phyloP scores from a whole-genome alignment of 257 asterid genomes.

The Solanum sitiens region DNA sequence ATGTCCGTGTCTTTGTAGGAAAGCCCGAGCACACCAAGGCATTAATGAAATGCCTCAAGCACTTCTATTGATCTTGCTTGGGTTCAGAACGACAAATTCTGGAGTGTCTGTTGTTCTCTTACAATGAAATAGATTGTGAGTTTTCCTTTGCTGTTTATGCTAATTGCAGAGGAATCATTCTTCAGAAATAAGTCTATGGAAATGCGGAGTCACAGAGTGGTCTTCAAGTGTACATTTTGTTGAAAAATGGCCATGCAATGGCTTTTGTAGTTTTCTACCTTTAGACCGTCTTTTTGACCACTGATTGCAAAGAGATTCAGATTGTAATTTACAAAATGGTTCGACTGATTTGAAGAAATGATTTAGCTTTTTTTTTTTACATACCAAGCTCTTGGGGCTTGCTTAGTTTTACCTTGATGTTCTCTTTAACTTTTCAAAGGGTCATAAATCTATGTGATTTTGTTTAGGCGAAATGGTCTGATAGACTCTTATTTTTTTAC shows the following conservation, averaged over 20 bases:
- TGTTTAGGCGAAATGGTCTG: too few species aligned
- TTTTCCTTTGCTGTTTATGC: background rate
- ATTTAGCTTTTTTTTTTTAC: too few species aligned
- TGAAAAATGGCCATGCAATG: background rate
- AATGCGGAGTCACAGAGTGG: background rate
- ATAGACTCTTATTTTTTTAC: too few species aligned
- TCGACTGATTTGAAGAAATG: too few species aligned
- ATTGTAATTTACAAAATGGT: too few species aligned
- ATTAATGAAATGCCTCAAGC: conserved; percentile 50
- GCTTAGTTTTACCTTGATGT: too few species aligned
- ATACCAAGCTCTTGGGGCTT: too few species aligned
- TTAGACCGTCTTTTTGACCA: too few species aligned
- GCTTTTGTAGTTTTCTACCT: too few species aligned
- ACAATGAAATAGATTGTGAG: background rate
- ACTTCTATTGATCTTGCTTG: conserved; percentile 20
- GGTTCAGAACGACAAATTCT: background rate
- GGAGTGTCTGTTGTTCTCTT: background rate
- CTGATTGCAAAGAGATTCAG: too few species aligned
- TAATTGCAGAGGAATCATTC: background rate
- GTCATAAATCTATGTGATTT: too few species aligned
- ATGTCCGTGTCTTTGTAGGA: conserved; percentile 86
- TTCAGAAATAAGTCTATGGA: background rate
- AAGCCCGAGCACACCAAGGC: conserved; percentile 85
- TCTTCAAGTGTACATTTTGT: background rate
- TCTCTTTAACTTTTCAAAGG: too few species aligned